Base-by-base conservation (phyloP, 2,329 filamentous ascomycete genomes). In the Helminthosporium solani region DNA sequence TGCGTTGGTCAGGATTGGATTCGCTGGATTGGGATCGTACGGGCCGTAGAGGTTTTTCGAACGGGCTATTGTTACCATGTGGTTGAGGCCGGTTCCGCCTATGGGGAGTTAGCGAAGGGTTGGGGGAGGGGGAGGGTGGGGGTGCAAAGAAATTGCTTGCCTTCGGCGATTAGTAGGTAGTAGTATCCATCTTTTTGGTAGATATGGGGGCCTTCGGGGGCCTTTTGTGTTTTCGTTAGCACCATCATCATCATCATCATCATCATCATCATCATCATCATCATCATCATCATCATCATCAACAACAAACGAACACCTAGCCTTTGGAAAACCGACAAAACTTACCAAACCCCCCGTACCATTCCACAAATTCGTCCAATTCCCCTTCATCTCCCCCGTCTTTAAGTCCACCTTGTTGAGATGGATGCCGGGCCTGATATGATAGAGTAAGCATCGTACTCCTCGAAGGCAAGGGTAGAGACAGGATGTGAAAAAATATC, bases 1-100 rank as follows among this genome's bases (percentile, higher is more conserved):
- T n/a, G 56, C 54, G 25, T 70, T 69, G 0, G 70, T 70, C 23
- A 73, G 49, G 21, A 74, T 54, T 0, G 73, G 73, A 37, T 75
- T 75, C 1, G 40, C 39, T 1, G 63, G 52, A 46, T 66, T 66
- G 1, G 60, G 34, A 15, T 67, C 63, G 45, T 69, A 75, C 3
- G 71, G 71, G 0, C 72, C 71, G 23, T 57, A 55, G 11, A 71
- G 49, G 25, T 61, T 51, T 18, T 53, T 60, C 1, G 68, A 69
- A 7, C 71, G 58, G 7, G 68, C 70, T 7, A 73, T 70, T 0
- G 64, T 70, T 27, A 60, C 68, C 55, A 60, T 61, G 40, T 73
- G 71, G 6, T 52, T 58, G 2, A 68, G 47, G 8, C 61, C 65
- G 1, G 70, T 73, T 3, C 70, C 71, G 12, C 60, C 57, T 59